Base-by-base conservation (phyloP, 176 grass and related monocot species). In the Eragrostis curvula region DNA sequence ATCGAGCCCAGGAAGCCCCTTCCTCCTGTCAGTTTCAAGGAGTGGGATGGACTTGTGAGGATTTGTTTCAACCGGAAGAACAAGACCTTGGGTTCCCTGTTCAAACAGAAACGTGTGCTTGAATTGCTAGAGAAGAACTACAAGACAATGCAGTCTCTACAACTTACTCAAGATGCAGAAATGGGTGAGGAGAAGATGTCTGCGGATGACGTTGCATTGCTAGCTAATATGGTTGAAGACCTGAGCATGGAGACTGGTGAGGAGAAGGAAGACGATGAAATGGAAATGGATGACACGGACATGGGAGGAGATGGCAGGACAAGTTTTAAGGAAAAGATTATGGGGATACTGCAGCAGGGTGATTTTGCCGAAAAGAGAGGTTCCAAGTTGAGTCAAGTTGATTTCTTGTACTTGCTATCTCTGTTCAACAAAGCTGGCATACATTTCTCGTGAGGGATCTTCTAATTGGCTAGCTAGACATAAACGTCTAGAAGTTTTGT, bases 361-460 rank as follows among this genome's bases (percentile, higher is more conserved):
- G 88, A 94, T 94, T 97, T 97, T 92, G 66, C 69, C n/a, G 95
- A 97, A 60, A 97, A 97, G 92, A 97, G 92, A 81, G 74, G 90
- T 12, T 86, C 92, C 46, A 97, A 97, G 61, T 86, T 97, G 27
- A 85, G 92, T 43, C 95, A 97, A 76, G 88, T 92, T 30, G 95
- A 97, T 77, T 94, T 97, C 81, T 71, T 97, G 30, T 97, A 91
- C 86, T 71, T 97, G 81, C 95, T 97, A 8, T 97, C 95, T 5
- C 88, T 97, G 70, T 97, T 97, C 68, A 97, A 97, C 83, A 92
- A 92, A 70, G 86, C 88, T 0, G 95, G 90, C 14, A 85, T 97
- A 67, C 95, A 97, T 87, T 97, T 97, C 66, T 94, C 90, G 3
- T 97, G 88, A 97, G 56, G 29, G 43, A 13, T 7, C 18, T 1